Percentiles rank a stretch among this genome's conserved stretches.
Conservation (phyloP, 2,329 filamentous ascomycete species). For the Trichophyton simii region DNA sequence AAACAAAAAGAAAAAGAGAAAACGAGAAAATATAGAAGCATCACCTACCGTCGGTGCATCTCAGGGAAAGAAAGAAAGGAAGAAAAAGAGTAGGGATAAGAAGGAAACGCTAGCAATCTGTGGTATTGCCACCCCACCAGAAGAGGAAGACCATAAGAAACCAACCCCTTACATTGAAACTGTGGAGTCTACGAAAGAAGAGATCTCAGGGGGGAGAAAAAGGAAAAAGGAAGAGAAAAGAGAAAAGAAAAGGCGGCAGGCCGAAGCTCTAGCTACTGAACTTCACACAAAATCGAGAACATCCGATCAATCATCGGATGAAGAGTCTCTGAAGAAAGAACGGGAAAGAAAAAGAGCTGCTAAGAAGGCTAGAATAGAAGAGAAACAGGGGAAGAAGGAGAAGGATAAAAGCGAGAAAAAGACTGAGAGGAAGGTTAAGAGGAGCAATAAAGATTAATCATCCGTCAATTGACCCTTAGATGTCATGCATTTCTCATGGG, state of each 20-base stretch:
- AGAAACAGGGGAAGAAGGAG: conserved; percentile 3
- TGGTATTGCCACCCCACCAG: neutral
- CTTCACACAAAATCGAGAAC: conserved; percentile 4
- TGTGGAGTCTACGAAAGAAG: conserved; percentile 14
- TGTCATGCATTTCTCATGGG: too few species aligned
- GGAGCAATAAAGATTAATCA: conserved; percentile 29
- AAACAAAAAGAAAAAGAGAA: conserved; percentile 19
- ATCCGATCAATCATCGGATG: conserved; percentile 3
- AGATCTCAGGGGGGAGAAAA: conserved; percentile 7
- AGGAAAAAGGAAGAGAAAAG: conserved; percentile 14
- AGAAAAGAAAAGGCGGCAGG: conserved; percentile 8
- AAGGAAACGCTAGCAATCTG: neutral
- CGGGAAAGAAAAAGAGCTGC: conserved; percentile 19
- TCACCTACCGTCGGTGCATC: neutral
- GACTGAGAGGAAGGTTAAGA: conserved; percentile 12
- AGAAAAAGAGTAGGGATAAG: conserved; percentile 4
- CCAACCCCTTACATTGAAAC: conserved; percentile 7
- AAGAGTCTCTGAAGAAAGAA: conserved; percentile 6
- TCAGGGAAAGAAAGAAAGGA: conserved; percentile 13
- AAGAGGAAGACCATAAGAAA: conserved; percentile 1
- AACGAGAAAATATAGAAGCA: conserved; percentile 17
- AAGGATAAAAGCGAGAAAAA: neutral
- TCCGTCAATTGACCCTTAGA: neutral
- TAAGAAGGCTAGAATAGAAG: conserved; percentile 16
- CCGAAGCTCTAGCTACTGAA: conserved; percentile 8